These are phyloP conservation scores for Puccinia novopanici DNA, from an alignment of 1,284 basidiomycete species.

Conservation along the genomic window DNA sequence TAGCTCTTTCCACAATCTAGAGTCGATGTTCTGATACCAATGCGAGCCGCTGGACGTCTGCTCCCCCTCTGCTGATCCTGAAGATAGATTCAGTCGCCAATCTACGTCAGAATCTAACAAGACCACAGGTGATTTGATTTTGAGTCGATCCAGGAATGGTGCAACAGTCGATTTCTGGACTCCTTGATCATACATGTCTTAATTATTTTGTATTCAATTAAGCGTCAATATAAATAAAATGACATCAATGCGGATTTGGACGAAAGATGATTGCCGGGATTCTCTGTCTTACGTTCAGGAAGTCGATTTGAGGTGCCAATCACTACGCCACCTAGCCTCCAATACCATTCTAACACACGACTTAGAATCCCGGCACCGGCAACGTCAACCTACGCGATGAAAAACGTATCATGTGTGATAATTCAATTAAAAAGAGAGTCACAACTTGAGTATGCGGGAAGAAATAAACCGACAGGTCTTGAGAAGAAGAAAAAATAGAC, in stretches of 20 bases:
- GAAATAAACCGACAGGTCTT: too few species aligned
- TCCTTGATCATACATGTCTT: slow-evolving; percentile 48
- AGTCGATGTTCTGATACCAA: slow-evolving; percentile 21
- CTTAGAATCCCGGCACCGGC: slow-evolving; percentile 63
- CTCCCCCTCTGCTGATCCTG: not conserved
- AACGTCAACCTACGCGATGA: slow-evolving; percentile 26
- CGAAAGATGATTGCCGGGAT: slow-evolving; percentile 59
- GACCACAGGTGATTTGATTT: slow-evolving; percentile 40
- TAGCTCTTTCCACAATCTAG: slow-evolving; percentile 12
- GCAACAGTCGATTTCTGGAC: slow-evolving; percentile 45
- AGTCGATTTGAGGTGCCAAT: slow-evolving; percentile 61
- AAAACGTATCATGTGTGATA: slow-evolving; percentile 50
- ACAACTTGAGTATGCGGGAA: not conserved
- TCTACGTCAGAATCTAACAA: slow-evolving; percentile 18
- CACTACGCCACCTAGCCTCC: slow-evolving; percentile 73
- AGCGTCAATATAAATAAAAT: not conserved
- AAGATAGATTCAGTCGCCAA: slow-evolving; percentile 24
- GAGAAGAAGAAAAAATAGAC: not conserved
- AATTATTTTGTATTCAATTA: not conserved
- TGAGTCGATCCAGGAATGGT: slow-evolving; percentile 36
- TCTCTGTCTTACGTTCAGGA: slow-evolving; percentile 15
- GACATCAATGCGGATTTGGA: slow-evolving; percentile 52
- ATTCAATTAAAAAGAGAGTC: too few species aligned
- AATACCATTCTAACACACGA: slow-evolving; percentile 74
- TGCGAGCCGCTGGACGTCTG: not conserved